Conservation (phyloP, 257 asterid genomes). For the Ehretia macrophylla region DNA sequence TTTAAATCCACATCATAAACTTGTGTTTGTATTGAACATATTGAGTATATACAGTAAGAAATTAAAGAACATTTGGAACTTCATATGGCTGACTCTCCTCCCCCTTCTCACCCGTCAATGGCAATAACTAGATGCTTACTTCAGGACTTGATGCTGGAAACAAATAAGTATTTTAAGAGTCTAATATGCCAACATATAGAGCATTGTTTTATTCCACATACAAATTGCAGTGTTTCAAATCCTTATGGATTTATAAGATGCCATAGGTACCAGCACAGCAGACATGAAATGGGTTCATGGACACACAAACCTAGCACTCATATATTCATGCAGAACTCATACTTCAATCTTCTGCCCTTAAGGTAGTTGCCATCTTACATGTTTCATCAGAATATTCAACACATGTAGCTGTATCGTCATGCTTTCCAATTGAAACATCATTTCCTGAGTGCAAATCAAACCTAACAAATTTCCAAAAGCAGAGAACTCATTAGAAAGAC, state of each 20-base stretch:
- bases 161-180: too few relatives aligned
- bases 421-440: slow-evolving; percentile 52
- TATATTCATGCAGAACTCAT: background rate
- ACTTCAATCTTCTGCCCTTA: background rate
- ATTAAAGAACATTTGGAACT: too few relatives aligned
- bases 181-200: too few relatives aligned
- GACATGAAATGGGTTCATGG: background rate
- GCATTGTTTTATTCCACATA: too few relatives aligned
- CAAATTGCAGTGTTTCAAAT: too few relatives aligned
- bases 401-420: slow-evolving; percentile 71
- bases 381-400: slow-evolving; percentile 68
- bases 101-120: too few relatives aligned
- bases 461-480: slow-evolving; percentile 36
- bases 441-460: slow-evolving; percentile 63
- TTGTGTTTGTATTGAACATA: too few relatives aligned
- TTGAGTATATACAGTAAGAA: too few relatives aligned
- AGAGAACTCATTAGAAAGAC: slow-evolving; percentile 10
- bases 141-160: too few relatives aligned
- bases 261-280: background rate
- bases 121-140: too few relatives aligned
- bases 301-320: background rate
- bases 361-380: slow-evolving; percentile 36
- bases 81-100: too few relatives aligned
- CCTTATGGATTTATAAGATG: background rate
- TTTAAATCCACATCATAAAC: too few relatives aligned